Percentiles rank a stretch among this genome's conserved stretches.
These are phyloP conservation scores for peach (Prunus persica) DNA, from an alignment of 306 rosid species.

Conservation along the genomic window Prunus_persica_NCBIv2 NC_034009.1:25923501-25924000, in stretches of 20 bases:
- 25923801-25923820: not conserved
- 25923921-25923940: slow-evolving; percentile 1
- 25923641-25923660: not conserved
- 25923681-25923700: slow-evolving; percentile 43
- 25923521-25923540: slow-evolving; percentile 42
- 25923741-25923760: slow-evolving; percentile 6
- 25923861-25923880: slow-evolving; percentile 34
- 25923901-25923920: slow-evolving; percentile 32
- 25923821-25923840: slow-evolving; percentile 16
- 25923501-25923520: no score
- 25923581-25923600: slow-evolving; percentile 65
- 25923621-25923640: slow-evolving; percentile 30
- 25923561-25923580: slow-evolving; percentile 86
- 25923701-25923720: slow-evolving; percentile 24
- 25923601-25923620: slow-evolving; percentile 61
- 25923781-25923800: not conserved
- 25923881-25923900: slow-evolving; percentile 20
- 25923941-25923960: slow-evolving; percentile 10
- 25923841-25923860: slow-evolving; percentile 8
- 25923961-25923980: slow-evolving; percentile 10
- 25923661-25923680: slow-evolving; percentile 57
- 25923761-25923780: not conserved
- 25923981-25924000: slow-evolving; percentile 6
- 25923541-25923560: slow-evolving; percentile 83
- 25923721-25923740: slow-evolving; percentile 25